Percentiles rank a stretch among this genome's conserved stretches.
Conservation (phyloP, 306 rosid genomes). For the Datisca glomerata region DNA sequence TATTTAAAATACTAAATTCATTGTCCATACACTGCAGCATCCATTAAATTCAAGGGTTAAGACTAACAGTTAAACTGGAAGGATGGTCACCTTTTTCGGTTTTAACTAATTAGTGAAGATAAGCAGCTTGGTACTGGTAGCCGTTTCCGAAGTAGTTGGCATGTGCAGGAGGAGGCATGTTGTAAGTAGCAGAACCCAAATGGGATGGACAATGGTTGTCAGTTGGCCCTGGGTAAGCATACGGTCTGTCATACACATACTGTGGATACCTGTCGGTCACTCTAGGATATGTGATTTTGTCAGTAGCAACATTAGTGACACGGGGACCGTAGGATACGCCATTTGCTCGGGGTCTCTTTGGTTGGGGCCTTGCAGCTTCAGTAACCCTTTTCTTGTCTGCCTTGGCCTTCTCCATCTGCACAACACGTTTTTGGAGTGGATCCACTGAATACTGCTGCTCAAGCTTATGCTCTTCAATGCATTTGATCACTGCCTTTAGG, state of each 20-base stretch:
- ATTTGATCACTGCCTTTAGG: constrained; percentile 67
- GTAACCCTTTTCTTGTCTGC: constrained; percentile 94
- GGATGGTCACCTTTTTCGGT: constrained; percentile 37
- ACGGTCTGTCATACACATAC: constrained; percentile 61
- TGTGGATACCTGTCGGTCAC: constrained; percentile 84
- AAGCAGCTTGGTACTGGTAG: constrained; percentile 87
- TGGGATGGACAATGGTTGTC: constrained; percentile 65
- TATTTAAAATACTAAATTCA: constrained; percentile 44
- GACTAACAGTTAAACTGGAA: constrained; percentile 51
- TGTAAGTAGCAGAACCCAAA: constrained; percentile 57
- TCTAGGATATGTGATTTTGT: constrained; percentile 63
- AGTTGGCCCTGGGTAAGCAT: constrained; percentile 55
- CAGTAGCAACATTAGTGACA: constrained; percentile 40
- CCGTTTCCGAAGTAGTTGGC: constrained; percentile 85
- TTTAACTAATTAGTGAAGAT: constrained; percentile 65
- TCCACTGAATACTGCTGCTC: constrained; percentile 71
- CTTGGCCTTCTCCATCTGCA: constrained; percentile 77
- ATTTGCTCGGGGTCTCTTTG: constrained; percentile 92
- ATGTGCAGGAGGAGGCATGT: constrained; percentile 55
- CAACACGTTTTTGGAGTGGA: constrained; percentile 66
- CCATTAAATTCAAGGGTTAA: constrained; percentile 53
- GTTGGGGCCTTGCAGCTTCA: constrained; percentile 84
- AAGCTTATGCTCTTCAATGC: constrained; percentile 93
- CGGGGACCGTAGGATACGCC: constrained; percentile 44
- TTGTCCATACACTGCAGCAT: constrained; percentile 49